Evolutionary conservation across 2,329 filamentous ascomycete species (phyloP).

Genomic region (Volutella citrinella): DNA sequence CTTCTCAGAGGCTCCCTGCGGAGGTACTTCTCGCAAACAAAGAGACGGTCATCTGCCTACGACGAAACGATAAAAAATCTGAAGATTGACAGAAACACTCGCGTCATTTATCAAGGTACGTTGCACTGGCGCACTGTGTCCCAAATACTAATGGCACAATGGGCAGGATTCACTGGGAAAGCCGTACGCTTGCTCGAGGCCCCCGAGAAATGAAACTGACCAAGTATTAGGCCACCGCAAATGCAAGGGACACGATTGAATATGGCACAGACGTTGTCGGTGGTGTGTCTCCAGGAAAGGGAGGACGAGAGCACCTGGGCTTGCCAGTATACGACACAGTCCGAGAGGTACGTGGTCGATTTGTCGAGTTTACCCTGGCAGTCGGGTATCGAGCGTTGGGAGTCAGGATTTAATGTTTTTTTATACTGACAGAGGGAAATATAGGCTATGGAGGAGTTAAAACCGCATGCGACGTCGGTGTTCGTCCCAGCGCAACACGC

Average conservation of each 20-base stretch:
- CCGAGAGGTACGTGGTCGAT: conserved; percentile 23
- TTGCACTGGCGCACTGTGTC: too few relatives aligned
- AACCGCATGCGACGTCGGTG: conserved; percentile 68
- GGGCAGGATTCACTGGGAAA: conserved; percentile 35
- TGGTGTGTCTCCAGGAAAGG: conserved; percentile 37
- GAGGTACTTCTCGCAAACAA: too few relatives aligned
- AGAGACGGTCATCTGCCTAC: too few relatives aligned
- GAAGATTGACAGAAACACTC: conserved; percentile 22
- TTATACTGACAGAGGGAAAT: background rate
- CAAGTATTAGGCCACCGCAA: conserved; percentile 30
- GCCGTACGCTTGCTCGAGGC: conserved; percentile 24
- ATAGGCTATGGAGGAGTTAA: conserved; percentile 32
- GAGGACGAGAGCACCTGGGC: conserved; percentile 28
- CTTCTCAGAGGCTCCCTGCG: too few relatives aligned
- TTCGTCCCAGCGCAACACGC: conserved; percentile 69
- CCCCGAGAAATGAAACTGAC: background rate
- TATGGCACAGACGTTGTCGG: conserved; percentile 38
- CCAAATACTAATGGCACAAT: background rate
- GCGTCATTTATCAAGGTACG: conserved; percentile 38
- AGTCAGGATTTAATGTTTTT: too few relatives aligned
- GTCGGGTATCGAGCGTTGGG: too few relatives aligned
- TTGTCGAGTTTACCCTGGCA: too few relatives aligned
- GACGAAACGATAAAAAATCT: conserved; percentile 30
- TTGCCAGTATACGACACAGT: conserved; percentile 36
- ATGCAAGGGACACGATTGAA: conserved; percentile 35